A percentile compares a stretch with the other conserved stretches of the same genome.
These are phyloP conservation scores for Scenedesmus sp. DNA, from an alignment of 163 green algal genomes.

Conservation along the genomic window DNA sequence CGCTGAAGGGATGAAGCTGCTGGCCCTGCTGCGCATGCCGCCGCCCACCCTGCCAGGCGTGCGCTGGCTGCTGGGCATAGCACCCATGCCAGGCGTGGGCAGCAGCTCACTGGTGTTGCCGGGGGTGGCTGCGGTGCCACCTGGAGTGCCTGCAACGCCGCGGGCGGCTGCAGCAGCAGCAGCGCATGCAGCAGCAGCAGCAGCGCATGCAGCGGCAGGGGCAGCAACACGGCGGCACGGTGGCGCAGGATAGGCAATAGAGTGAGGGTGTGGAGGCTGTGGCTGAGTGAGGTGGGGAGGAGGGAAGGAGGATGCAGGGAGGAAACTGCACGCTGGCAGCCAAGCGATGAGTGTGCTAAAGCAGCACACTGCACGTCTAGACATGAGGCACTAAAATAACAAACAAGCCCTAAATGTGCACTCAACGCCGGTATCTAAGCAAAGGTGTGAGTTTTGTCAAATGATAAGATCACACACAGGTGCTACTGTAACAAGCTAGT, in stretches of 20 bases:
- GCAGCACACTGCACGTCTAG: too few species aligned
- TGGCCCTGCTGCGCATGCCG: conserved; percentile 37
- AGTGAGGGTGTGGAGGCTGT: neutral
- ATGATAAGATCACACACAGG: neutral
- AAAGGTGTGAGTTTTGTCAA: too few species aligned
- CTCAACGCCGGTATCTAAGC: too few species aligned
- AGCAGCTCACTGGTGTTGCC: conserved; percentile 26
- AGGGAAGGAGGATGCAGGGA: too few species aligned
- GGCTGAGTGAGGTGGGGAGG: too few species aligned
- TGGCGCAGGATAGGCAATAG: neutral
- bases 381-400: too few species aligned
- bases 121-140: conserved; percentile 1
- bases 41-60: neutral
- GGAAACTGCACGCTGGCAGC: too few species aligned
- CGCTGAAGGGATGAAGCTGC: conserved; percentile 38
- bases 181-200: neutral
- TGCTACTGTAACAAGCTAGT: neutral
- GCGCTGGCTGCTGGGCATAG: neutral
- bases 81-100: conserved; percentile 36
- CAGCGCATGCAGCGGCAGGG: too few species aligned
- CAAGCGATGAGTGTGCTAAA: too few species aligned
- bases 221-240: neutral
- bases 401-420: too few species aligned
- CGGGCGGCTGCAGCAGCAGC: neutral
- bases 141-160: neutral